Conservation (phyloP, 805 yeast species). For the Spathaspora hagerdaliae region DNA sequence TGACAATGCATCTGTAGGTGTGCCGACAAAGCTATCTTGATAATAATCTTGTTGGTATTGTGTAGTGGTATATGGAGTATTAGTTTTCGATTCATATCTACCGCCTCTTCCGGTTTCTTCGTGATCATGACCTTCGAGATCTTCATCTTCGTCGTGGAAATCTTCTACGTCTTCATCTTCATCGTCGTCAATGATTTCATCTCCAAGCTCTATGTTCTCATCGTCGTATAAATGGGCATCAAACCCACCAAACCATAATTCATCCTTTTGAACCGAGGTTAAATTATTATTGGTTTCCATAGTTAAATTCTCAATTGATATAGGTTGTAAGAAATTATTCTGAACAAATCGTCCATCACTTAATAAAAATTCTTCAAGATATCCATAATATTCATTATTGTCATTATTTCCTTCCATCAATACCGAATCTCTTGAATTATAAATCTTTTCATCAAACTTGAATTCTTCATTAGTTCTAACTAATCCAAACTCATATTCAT, state of each 20-base stretch:
- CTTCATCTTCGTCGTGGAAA: constrained; percentile 24
- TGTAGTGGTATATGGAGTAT: background rate
- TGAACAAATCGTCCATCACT: constrained; percentile 40
- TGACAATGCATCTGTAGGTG: constrained; percentile 8
- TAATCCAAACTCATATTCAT: constrained; percentile 51
- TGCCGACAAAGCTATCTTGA: constrained; percentile 6
- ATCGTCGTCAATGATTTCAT: constrained; percentile 15
- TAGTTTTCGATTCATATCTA: background rate
- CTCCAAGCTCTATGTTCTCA: constrained; percentile 12
- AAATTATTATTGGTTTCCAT: constrained; percentile 5
- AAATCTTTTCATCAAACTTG: constrained; percentile 31
- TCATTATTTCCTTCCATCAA: background rate
- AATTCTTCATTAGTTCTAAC: constrained; percentile 44
- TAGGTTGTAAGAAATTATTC: constrained; percentile 35
- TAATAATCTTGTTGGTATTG: constrained; percentile 9
- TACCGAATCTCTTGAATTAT: constrained; percentile 20
- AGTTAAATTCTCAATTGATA: constrained; percentile 27
- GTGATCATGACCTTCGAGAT: constrained; percentile 4
- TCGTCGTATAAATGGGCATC: constrained; percentile 11
- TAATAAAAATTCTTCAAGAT: constrained; percentile 31
- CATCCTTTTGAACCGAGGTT: constrained; percentile 23
- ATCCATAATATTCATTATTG: constrained; percentile 12
- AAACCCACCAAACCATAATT: constrained; percentile 17
- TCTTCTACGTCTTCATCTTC: constrained; percentile 20
- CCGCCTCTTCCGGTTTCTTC: constrained; percentile 1